A percentile compares a stretch with the other conserved stretches of the same genome.
phyloP scores from a whole-genome alignment of 768 basidiomycete species.

The Boletus eberwhitei region DNA sequence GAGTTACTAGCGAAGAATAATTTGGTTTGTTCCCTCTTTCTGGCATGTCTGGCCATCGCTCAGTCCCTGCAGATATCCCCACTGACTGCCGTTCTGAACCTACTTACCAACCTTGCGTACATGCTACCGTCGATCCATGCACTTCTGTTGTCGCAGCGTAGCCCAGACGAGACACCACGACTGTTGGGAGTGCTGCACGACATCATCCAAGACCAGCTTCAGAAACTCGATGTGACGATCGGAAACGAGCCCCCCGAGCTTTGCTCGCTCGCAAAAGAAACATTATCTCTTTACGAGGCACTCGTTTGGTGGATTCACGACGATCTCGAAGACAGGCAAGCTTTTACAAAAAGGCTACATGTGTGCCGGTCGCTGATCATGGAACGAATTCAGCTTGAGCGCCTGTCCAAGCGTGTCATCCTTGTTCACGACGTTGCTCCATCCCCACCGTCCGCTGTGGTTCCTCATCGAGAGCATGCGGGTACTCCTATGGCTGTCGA shows the following conservation, averaged over 20 bases:
- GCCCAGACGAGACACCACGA: conserved; percentile 25
- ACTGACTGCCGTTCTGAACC: conserved; percentile 50
- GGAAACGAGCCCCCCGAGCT: conserved; percentile 24
- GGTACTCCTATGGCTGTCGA: conserved; percentile 52
- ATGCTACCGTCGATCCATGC: conserved; percentile 47
- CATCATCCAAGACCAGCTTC: conserved; percentile 40
- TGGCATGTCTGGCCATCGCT: conserved; percentile 1
- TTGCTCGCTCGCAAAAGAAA: conserved; percentile 38
- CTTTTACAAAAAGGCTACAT: neutral
- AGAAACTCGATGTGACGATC: conserved; percentile 32
- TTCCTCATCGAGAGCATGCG: conserved; percentile 47
- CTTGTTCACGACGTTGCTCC: conserved; percentile 47
- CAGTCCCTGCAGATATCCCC: conserved; percentile 38
- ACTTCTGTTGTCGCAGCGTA: conserved; percentile 32
- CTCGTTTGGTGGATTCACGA: conserved; percentile 48
- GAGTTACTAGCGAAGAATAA: conserved; percentile 34
- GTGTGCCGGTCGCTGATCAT: neutral
- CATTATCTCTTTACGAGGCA: conserved; percentile 49
- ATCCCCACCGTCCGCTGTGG: conserved; percentile 48
- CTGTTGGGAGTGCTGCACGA: conserved; percentile 41
- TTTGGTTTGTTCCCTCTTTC: conserved; percentile 36
- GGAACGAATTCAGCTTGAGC: conserved; percentile 32
- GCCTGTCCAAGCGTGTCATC: conserved; percentile 38
- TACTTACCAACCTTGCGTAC: conserved; percentile 46
- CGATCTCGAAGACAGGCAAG: conserved; percentile 38